Evolutionary conservation across 83 land plant genomes (phyloP), one percentile per base, ranked within the genome.

Genomic region (Isoetes engelmannii): DNA sequence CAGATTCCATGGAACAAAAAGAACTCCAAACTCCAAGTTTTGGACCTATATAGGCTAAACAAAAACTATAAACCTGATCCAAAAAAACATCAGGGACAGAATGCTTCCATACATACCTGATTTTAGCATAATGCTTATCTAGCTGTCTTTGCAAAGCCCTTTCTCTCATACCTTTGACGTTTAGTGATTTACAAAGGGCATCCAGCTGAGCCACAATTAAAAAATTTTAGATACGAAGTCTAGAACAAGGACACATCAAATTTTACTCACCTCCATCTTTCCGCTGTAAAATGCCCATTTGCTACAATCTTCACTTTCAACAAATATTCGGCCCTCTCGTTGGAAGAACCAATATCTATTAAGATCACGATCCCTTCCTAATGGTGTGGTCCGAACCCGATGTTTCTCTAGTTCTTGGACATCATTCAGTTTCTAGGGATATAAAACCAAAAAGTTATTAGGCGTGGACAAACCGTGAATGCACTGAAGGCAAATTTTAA

Each of bases 341-440:
- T 59, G 62, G 19, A 59, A 59, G 19, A 12, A 59, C 62, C 62
- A 59, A 19, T 59, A 59, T 59, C 62, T 12, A 59, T 59, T 59
- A 19, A 19, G 28, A 42, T 59, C 28, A 10, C 62, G 62, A 19
- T 59, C 62, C 62, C 19, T 59, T 37, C 62, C 62, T 18, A 59
- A 19, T 18, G 62, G 62, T 20, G 28, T 59, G 28, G 28, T 59
- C 19, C 62, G 12, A 18, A 59, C 28, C 1, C 10, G 18, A 42
- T 37, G 28, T 59, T 59, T 59, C 62, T 59, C 62, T 8, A 2
- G 62, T 18, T 59, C 62, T 18, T 37, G 62, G 3, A 19, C 62
- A 19, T 59, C 28, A 8, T 59, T 37, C 62, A 19, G 62, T 12
- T 12, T 12, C 28, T 12, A 12, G 13, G 17, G 17, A 51, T 51